Base-by-base conservation (phyloP, 176 grass and related monocot species). In the Chrysopogon serrulatus region DNA sequence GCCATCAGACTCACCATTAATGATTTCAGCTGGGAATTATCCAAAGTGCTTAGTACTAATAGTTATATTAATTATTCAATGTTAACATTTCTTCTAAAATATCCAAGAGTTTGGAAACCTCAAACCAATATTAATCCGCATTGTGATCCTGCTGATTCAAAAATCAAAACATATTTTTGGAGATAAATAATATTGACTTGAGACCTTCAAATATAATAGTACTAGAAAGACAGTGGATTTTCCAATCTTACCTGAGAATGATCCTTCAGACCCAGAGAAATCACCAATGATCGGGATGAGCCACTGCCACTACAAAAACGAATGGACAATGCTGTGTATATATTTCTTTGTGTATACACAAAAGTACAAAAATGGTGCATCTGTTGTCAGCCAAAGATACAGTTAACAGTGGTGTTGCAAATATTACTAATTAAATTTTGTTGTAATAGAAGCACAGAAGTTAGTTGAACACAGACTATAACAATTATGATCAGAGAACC, bases 251-350 rank as follows among this genome's bases (percentile, higher is more conserved):
- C 96, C 89, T 83, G 87, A 60, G 93, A 98, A 84, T 98, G 96
- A 64, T 98, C 93, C 64, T 90, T 98, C 32, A 98, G 86, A 56
- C 96, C 96, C 90, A 98, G 89, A 85, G 96, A 95, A 35, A 98
- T 72, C 68, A 95, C 81, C 96, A 98, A 84, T 18, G 83, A 82
- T 49, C 64, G 78, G 23, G 88, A 70, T 85, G 96, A 98, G 53
- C 85, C 89, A 81, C 83, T 89, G 66, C 39, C 33, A 90, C 96
- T 98, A 78, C 73, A 74, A 48, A 62, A 47, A 62, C 24, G 42
- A 21, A 80, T 45, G 68, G 24, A 68, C 32, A 69, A 27, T 45
- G 18, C 4, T 40, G 77, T 32, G 14, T 33, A 47, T 45, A 60
- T 70, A 85, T 70, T 87, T 36, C 3, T 47, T 68, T 71, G 15